Base-by-base conservation (phyloP, 2,329 filamentous ascomycete species). In the Akanthomyces dipterigenus region DNA sequence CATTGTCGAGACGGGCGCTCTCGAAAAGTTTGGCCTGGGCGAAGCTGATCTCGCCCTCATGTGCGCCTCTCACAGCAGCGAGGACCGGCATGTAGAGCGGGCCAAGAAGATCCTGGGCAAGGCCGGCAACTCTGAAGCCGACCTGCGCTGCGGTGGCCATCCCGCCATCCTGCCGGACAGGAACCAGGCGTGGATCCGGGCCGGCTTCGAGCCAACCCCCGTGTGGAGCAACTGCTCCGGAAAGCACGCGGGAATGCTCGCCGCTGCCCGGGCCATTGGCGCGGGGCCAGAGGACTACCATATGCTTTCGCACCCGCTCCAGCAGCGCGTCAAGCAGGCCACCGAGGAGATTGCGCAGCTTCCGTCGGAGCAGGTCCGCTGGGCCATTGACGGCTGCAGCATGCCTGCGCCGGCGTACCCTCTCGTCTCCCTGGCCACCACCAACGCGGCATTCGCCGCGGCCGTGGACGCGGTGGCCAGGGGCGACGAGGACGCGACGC, bases 171-270 rank as follows among this genome's bases (percentile, higher is more conserved):
- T 67, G 3, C 69, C 72, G 1, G 60, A 59, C 0, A 70, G 79
- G 5, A 75, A 78, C 60, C 66, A 67, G 0, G 62, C 51, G 0
- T 81, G 78, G 78, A 73, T 76, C 53, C 74, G 69, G 58, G 57
- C 57, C 0, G 77, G 70, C 2, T 76, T 73, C 49, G 66, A 61
- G 0, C 77, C 78, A 0, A 75, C 73, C 0, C 68, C 68, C 0
- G 66, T 79, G 0, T 73, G 70, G 54, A 80, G 76, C 56, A 80
- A 80, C 62, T 81, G 78, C 63, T 80, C 78, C 0, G 79, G 78
- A 1, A 81, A 81, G 45, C 78, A 81, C 64, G 75, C 70, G 3
- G 78, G 75, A 1, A 80, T 81, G 77, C 65, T 80, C 24, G 77
- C 74, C 1, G 79, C 73, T 1, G 70, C 77, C 0, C 70, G 68